These are phyloP conservation scores for Chrysosphaeria jannelii DNA, from an alignment of 2,329 filamentous ascomycete genomes.

Conservation along the genomic window DNA sequence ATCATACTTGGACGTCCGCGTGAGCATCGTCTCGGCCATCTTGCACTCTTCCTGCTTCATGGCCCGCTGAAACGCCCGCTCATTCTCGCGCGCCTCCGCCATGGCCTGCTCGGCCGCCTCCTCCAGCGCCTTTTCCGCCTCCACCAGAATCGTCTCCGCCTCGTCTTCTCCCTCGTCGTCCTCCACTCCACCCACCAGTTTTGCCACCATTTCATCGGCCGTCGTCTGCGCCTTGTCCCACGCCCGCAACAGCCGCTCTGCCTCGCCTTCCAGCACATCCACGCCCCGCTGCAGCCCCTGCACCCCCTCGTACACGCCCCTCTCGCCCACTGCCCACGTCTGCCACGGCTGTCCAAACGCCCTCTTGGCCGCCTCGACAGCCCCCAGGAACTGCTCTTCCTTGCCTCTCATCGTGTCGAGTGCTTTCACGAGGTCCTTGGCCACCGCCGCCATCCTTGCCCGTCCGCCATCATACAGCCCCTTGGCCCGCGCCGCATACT, in stretches of 20 bases:
- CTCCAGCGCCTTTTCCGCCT: conserved; percentile 3
- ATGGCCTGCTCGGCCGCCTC: conserved; percentile 2
- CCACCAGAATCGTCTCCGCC: conserved; percentile 1
- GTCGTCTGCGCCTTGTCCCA: conserved; percentile 14
- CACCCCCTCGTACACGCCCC: too few species aligned
- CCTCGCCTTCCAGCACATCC: conserved; percentile 3
- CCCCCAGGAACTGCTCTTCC: too few species aligned
- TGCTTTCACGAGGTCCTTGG: too few species aligned
- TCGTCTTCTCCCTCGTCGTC: neutral
- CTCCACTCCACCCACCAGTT: conserved; percentile 1
- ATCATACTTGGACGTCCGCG: conserved; percentile 5
- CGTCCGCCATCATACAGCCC: too few species aligned
- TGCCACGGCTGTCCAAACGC: too few species aligned
- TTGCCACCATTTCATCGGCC: conserved; percentile 7
- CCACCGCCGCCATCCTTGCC: too few species aligned
- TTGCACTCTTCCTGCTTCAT: conserved; percentile 5
- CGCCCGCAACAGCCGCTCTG: conserved; percentile 5
- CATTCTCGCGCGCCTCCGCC: conserved; percentile 4
- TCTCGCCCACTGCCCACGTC: too few species aligned
- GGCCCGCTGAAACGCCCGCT: conserved; percentile 5
- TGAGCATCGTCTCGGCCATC: conserved; percentile 5
- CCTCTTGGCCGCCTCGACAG: too few species aligned
- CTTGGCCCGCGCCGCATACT: too few species aligned
- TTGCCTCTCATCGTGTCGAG: too few species aligned
- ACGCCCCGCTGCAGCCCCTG: too few species aligned